Evolutionary conservation across 495 filamentous ascomycete genomes (phyloP).

Genomic region (Daldinia loculata): DNA sequence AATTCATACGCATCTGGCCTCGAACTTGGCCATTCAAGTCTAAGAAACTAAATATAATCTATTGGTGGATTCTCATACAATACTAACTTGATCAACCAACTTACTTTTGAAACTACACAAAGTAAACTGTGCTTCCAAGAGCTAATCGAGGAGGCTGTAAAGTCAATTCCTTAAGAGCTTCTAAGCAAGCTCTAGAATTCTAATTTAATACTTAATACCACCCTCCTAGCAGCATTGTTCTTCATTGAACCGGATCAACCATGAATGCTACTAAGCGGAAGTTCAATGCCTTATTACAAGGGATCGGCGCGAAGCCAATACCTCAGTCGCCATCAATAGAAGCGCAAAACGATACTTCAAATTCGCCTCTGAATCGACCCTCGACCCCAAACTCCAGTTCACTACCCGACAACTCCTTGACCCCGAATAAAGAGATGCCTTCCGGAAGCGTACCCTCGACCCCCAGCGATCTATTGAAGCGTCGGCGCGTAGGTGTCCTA

Average conservation of each 20-base stretch:
- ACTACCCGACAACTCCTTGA: constrained; percentile 27
- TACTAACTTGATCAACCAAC: constrained; percentile 9
- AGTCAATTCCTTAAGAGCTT: constrained; percentile 19
- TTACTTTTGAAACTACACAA: constrained; percentile 1
- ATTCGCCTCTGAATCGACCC: constrained; percentile 34
- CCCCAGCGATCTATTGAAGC: constrained; percentile 55
- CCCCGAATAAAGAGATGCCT: constrained; percentile 40
- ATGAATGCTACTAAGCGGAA: constrained; percentile 67
- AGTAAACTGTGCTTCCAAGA: neutral
- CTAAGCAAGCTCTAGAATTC: constrained; percentile 20
- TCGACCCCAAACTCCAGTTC: constrained; percentile 33
- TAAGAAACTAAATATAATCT: constrained; percentile 12
- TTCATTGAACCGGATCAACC: constrained; percentile 18
- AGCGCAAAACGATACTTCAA: constrained; percentile 30
- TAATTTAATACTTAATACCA: constrained; percentile 22
- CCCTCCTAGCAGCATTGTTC: constrained; percentile 7
- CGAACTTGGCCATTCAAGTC: neutral
- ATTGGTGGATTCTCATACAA: constrained; percentile 13
- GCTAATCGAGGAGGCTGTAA: constrained; percentile 5
- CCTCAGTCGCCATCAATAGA: constrained; percentile 29
- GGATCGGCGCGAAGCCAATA: constrained; percentile 55
- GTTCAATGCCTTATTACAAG: constrained; percentile 64
- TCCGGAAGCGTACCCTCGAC: constrained; percentile 19
- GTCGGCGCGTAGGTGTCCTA: constrained; percentile 53
- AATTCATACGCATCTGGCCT: constrained; percentile 5